A percentile compares a stretch with the other conserved stretches of the same genome.
phyloP scores from a whole-genome alignment of 75 land plant species.

The Larix kaempferi region DNA sequence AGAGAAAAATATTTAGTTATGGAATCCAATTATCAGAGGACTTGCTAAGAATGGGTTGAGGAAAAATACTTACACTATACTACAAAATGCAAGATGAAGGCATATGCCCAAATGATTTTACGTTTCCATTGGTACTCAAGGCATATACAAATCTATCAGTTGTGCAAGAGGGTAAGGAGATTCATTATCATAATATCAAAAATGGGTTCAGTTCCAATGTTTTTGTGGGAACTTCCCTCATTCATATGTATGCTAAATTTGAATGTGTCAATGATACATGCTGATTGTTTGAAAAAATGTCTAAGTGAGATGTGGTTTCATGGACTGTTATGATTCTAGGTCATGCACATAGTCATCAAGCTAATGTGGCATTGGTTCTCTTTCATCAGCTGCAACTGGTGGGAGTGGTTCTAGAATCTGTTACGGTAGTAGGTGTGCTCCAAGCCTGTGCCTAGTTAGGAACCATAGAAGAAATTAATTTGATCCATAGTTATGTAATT shows the following conservation, averaged over 20 bases:
- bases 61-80: slow-evolving; percentile 57
- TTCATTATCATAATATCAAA: slow-evolving; percentile 57
- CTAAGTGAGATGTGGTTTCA: slow-evolving; percentile 51
- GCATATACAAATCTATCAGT: slow-evolving; percentile 53
- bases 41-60: slow-evolving; percentile 44
- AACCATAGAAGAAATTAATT: slow-evolving; percentile 35
- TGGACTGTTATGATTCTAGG: slow-evolving; percentile 73
- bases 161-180: slow-evolving; percentile 41
- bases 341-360: slow-evolving; percentile 28
- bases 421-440: slow-evolving; percentile 56
- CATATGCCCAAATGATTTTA: slow-evolving; percentile 46
- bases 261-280: slow-evolving; percentile 25
- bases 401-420: slow-evolving; percentile 29
- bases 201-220: slow-evolving; percentile 28
- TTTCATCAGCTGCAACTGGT: slow-evolving; percentile 39
- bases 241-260: slow-evolving; percentile 42
- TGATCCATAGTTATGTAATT: slow-evolving; percentile 4
- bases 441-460: slow-evolving; percentile 56
- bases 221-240: slow-evolving; percentile 48
- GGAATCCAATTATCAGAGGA: slow-evolving; percentile 65
- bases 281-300: slow-evolving; percentile 46
- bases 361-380: slow-evolving; percentile 9
- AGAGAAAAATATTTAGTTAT: slow-evolving; percentile 29
- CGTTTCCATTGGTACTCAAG: slow-evolving; percentile 56
- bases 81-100: slow-evolving; percentile 64